Evolutionary conservation across 345 rosid species (phyloP).

Genomic region (Mercurialis annua): DNA sequence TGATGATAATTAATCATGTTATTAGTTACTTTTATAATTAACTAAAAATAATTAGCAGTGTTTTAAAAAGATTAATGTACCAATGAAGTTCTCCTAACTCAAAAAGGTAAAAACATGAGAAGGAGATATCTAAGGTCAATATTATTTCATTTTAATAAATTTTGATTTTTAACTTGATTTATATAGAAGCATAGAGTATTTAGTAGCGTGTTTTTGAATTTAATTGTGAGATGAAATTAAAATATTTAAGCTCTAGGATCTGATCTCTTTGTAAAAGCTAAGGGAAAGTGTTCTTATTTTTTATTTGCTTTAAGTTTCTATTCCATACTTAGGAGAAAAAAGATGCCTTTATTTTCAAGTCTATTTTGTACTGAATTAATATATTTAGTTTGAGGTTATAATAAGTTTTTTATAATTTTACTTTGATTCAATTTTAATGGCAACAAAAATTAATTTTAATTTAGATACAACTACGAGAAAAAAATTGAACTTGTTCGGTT

Average conservation of each 20-base stretch:
- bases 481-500: no score
- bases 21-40: no score
- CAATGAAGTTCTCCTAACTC: slow-evolving; percentile 40
- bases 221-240: slow-evolving; percentile 12
- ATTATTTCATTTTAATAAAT: slow-evolving; percentile 11
- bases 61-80: slow-evolving; percentile 2
- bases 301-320: not conserved
- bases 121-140: slow-evolving; percentile 31
- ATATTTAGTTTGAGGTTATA: slow-evolving; percentile 16
- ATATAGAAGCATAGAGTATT: not conserved
- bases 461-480: no score
- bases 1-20: not conserved
- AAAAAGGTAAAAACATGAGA: slow-evolving; percentile 25
- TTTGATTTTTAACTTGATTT: slow-evolving; percentile 14
- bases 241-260: slow-evolving; percentile 10
- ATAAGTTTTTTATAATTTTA: no score
- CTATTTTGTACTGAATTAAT: slow-evolving; percentile 2
- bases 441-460: no score
- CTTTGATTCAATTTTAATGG: no score
- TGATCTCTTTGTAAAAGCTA: slow-evolving; percentile 28
- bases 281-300: slow-evolving; percentile 5
- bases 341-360: slow-evolving; percentile 4
- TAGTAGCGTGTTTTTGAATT: not conserved
- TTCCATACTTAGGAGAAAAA: slow-evolving; percentile 6
- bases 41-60: not conserved